Percentiles rank a stretch among this genome's conserved stretches.
These are phyloP conservation scores for Isoetes taiwanensis DNA, from an alignment of 75 land plant species.

Conservation along the genomic window DNA sequence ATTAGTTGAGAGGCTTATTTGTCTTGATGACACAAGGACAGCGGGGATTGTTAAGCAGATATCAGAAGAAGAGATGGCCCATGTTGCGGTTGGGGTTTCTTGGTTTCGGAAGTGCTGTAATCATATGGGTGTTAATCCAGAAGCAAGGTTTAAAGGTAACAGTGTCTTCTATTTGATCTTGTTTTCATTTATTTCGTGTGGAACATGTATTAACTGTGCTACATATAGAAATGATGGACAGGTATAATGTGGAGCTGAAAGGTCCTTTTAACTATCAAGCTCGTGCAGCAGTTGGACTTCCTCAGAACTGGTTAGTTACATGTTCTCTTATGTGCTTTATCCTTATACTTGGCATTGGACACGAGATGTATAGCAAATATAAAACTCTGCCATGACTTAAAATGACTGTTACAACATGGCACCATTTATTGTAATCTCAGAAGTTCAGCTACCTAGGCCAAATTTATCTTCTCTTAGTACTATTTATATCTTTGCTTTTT, in stretches of 20 bases:
- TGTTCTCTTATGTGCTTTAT: too few species aligned
- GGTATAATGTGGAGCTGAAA: constrained; percentile 59
- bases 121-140: constrained; percentile 48
- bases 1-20: constrained; percentile 52
- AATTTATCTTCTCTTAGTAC: too few species aligned
- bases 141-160: constrained; percentile 59
- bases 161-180: background rate
- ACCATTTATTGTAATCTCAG: too few species aligned
- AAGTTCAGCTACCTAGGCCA: too few species aligned
- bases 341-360: too few species aligned
- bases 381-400: too few species aligned
- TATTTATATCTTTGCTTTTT: too few species aligned
- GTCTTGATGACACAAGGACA: constrained; percentile 61
- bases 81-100: constrained; percentile 85
- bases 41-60: constrained; percentile 66
- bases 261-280: constrained; percentile 88
- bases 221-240: constrained; percentile 57
- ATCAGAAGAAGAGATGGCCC: constrained; percentile 88
- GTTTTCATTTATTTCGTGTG: background rate
- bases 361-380: too few species aligned
- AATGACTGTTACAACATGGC: too few species aligned
- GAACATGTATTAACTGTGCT: too few species aligned
- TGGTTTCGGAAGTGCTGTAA: constrained; percentile 73
- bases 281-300: constrained; percentile 67
- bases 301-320: constrained; percentile 59